Evolutionary conservation across 768 basidiomycete genomes (phyloP), one percentile per base, ranked within the genome.

Genomic region (Pulveroboletus sp.): DNA sequence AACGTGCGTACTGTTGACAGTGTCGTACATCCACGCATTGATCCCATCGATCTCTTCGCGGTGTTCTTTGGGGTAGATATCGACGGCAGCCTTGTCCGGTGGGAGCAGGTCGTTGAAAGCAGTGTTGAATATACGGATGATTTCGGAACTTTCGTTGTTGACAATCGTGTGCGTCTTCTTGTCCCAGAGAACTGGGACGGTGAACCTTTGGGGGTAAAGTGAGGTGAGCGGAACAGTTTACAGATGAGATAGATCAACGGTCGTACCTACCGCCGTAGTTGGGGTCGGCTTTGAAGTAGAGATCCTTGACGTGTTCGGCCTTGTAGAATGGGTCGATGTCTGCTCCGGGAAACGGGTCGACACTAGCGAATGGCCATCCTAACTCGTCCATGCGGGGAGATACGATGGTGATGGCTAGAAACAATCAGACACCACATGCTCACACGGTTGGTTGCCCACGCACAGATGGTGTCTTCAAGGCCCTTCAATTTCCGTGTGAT

Each of bases 71-170:
- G 95, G 97, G 67, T 97, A 97, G 40, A 88, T 74, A 61, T 94
- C 84, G 40, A 87, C 57, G 17, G 72, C 67, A 4, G 81, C 83
- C 52, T 83, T 80, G 5, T 87, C 85, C 1, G 74, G 65, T 4
- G 88, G 76, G 7, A 97, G 49, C 17, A 86, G 57, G 19, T 84
- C 73, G 64, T 97, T 84, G 73, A 95, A 94, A 2, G 79, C 85
- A 7, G 77, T 76, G 69, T 99, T 97, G 72, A 98, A 80, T 8
- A 95, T 88, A 48, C 95, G 85, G 61, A 98, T 92, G 63, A 98
- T 94, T 70, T 98, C 95, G 3, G 88, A 84, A 55, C 84, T 87
- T 64, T 99, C 95, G 65, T 97, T 98, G 74, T 93, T 97, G 49
- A 99, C 97, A 56, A 97, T 87, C 34, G 86, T 87, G 38, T 85